phyloP scores from a whole-genome alignment of 2,329 filamentous ascomycete genomes.

The Colletotrichum abscissum region DNA sequence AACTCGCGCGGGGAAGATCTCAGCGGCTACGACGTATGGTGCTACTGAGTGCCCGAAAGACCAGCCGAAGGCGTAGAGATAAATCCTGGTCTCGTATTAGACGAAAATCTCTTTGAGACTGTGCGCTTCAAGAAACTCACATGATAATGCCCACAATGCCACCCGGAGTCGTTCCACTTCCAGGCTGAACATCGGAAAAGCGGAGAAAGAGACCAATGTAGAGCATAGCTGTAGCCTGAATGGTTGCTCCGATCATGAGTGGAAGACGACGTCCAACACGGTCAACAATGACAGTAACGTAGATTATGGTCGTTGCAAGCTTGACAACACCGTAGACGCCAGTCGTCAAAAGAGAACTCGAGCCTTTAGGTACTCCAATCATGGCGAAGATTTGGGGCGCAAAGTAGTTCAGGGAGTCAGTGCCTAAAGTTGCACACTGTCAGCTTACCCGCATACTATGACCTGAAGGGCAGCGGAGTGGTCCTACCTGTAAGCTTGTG shows the following conservation, averaged over 20 bases:
- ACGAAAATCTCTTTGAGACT: too few species aligned
- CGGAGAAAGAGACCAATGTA: slow-evolving; percentile 47
- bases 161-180: slow-evolving; percentile 48
- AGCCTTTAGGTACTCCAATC: slow-evolving; percentile 48
- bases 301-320: slow-evolving; percentile 39
- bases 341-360: slow-evolving; percentile 48
- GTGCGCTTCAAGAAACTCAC: background rate
- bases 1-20: slow-evolving; percentile 45
- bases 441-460: slow-evolving; percentile 51
- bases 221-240: slow-evolving; percentile 40
- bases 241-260: slow-evolving; percentile 40
- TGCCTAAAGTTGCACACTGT: slow-evolving; percentile 42
- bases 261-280: slow-evolving; percentile 43
- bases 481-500: slow-evolving; percentile 55
- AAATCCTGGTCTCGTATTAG: slow-evolving; percentile 40
- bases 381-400: slow-evolving; percentile 50
- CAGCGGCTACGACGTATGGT: slow-evolving; percentile 40
- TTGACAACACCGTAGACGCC: slow-evolving; percentile 45
- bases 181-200: slow-evolving; percentile 45
- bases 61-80: slow-evolving; percentile 44
- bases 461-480: slow-evolving; percentile 46
- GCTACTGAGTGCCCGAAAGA: slow-evolving; percentile 39
- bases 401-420: slow-evolving; percentile 54
- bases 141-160: slow-evolving; percentile 53
- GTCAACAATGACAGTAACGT: slow-evolving; percentile 45